These are phyloP conservation scores for Yarrowia alimentaria DNA, from an alignment of 805 yeast species.

Conservation along the genomic window DNA sequence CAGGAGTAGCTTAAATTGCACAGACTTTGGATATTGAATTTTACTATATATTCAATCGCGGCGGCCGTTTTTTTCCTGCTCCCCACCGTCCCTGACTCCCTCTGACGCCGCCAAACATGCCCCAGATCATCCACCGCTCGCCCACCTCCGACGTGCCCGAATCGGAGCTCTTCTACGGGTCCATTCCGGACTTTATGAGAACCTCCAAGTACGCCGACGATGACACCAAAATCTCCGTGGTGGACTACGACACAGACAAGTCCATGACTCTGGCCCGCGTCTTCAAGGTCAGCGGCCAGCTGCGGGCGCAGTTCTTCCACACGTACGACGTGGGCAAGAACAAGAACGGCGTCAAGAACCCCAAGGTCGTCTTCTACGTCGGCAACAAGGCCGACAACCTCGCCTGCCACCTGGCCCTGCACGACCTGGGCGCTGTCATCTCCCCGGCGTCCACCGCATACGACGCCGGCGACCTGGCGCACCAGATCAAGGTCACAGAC, in stretches of 20 bases:
- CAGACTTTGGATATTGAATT: too few species aligned
- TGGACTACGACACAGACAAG: conserved; percentile 19
- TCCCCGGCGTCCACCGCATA: conserved; percentile 22
- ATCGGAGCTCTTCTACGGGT: conserved; percentile 26
- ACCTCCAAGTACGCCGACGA: conserved; percentile 10
- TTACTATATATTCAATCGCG: too few species aligned
- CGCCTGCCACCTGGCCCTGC: conserved; percentile 9
- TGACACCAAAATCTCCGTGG: conserved; percentile 12
- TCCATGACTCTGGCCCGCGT: conserved; percentile 18
- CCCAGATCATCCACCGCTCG: conserved; percentile 19
- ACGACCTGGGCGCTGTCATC: conserved; percentile 17
- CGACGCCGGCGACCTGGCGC: conserved; percentile 17
- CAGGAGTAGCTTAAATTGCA: too few species aligned
- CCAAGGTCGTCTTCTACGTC: conserved; percentile 16
- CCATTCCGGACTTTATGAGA: conserved; percentile 27
- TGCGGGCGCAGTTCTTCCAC: conserved; percentile 24
- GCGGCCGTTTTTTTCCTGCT: too few species aligned
- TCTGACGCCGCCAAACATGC: not conserved
- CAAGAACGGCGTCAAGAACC: conserved; percentile 5
- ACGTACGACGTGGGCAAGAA: conserved; percentile 21
- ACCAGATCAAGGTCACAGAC: conserved; percentile 29
- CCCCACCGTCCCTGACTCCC: too few species aligned
- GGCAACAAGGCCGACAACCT: conserved; percentile 20
- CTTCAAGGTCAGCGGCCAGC: conserved; percentile 14
- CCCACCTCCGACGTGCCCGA: conserved; percentile 7